phyloP scores from a whole-genome alignment of 768 basidiomycete species.

The Lanmaoa pseudosensibilis region DNA sequence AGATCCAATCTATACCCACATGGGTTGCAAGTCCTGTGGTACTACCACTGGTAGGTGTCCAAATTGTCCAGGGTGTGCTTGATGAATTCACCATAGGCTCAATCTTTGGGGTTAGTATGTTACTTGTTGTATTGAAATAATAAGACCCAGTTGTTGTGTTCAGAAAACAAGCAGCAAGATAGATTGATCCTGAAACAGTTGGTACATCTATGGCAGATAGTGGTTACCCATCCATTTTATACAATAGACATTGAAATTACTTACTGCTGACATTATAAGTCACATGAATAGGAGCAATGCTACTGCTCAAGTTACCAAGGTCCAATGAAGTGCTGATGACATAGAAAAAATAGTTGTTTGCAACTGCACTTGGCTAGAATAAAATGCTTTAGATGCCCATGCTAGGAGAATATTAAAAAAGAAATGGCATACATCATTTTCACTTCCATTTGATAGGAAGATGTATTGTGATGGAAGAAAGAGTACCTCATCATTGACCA shows the following conservation, averaged over 20 bases:
- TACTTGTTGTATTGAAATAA: background rate
- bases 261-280: background rate
- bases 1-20: no score
- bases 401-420: no score
- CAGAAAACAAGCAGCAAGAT: background rate
- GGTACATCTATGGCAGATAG: no score
- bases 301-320: background rate
- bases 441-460: background rate
- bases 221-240: no score
- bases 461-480: no score
- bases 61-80: background rate
- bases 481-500: background rate
- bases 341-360: no score
- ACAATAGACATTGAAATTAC: no score
- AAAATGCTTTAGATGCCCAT: no score
- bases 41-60: background rate
- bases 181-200: background rate
- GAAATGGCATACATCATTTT: background rate
- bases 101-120: background rate
- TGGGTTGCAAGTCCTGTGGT: background rate
- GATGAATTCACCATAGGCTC: background rate
- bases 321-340: background rate
- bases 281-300: background rate
- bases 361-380: no score
- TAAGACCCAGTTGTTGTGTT: background rate